phyloP scores from a whole-genome alignment of 352 stramenopile genomes.

The Globisporangium lucens region DNA sequence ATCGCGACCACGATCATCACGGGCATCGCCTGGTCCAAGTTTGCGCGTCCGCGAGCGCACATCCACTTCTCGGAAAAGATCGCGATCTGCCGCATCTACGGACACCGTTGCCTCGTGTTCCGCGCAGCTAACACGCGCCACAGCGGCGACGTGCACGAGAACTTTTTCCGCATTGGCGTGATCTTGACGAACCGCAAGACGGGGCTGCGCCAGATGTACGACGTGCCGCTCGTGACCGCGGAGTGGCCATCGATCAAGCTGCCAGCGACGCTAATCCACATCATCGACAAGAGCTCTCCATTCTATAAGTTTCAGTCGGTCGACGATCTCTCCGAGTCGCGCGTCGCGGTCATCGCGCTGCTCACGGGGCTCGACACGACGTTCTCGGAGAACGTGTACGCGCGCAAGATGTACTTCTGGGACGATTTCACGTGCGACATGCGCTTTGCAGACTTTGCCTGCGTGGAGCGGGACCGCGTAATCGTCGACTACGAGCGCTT shows the following conservation, averaged over 20 bases:
- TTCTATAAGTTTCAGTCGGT: slow-evolving; percentile 77
- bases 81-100: slow-evolving; percentile 65
- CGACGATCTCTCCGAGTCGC: slow-evolving; percentile 66
- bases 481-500: slow-evolving; percentile 71
- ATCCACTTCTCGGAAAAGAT: slow-evolving; percentile 81
- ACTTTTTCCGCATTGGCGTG: slow-evolving; percentile 81
- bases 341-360: slow-evolving; percentile 73
- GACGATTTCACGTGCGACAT: slow-evolving; percentile 82
- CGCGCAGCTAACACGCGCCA: slow-evolving; percentile 77
- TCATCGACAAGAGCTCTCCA: slow-evolving; percentile 75
- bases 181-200: slow-evolving; percentile 84
- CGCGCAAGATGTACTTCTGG: slow-evolving; percentile 87
- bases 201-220: slow-evolving; percentile 75
- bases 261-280: slow-evolving; percentile 76
- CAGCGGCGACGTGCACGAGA: slow-evolving; percentile 76
- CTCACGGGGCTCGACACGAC: slow-evolving; percentile 83
- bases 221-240: slow-evolving; percentile 72
- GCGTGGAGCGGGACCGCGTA: slow-evolving; percentile 61
- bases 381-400: slow-evolving; percentile 84
- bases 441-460: slow-evolving; percentile 75
- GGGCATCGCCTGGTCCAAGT: slow-evolving; percentile 85
- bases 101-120: slow-evolving; percentile 76
- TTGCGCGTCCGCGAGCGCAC: slow-evolving; percentile 70
- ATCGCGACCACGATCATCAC: slow-evolving; percentile 82
- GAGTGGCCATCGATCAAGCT: slow-evolving; percentile 85